phyloP scores from a whole-genome alignment of 2,329 filamentous ascomycete species.

The Talaromyces islandicus region DNA sequence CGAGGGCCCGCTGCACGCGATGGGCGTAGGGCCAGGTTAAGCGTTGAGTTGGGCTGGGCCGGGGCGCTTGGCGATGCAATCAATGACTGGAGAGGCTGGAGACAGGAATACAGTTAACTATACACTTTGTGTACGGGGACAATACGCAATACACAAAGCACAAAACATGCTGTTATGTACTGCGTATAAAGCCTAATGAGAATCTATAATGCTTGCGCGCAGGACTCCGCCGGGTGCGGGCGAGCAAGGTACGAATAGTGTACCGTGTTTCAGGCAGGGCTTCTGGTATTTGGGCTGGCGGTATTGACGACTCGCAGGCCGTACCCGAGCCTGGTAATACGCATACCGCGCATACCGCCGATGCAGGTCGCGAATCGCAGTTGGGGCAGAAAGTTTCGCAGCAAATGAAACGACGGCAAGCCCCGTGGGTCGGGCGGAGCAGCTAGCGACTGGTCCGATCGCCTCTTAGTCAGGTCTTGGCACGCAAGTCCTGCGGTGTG shows the following conservation, averaged over 20 bases:
- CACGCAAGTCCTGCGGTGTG: neutral
- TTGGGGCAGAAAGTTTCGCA: neutral
- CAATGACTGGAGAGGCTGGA: no score
- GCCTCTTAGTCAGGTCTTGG: neutral
- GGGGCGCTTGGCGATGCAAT: neutral
- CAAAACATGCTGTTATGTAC: no score
- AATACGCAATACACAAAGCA: neutral
- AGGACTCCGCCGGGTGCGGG: no score
- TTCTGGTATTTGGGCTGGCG: neutral
- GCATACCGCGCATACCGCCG: neutral
- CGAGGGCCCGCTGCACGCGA: no score
- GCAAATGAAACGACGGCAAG: neutral
- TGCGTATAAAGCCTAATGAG: no score
- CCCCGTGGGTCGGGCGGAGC: neutral
- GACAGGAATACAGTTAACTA: no score
- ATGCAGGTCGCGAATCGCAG: no score
- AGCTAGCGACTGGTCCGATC: neutral
- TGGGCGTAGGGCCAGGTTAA: no score
- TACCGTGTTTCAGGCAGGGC: no score
- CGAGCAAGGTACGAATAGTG: no score
- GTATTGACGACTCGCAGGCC: neutral
- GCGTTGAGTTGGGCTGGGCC: no score
- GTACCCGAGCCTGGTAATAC: neutral
- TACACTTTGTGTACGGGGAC: neutral
- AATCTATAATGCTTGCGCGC: no score